Percentiles rank a stretch among this genome's conserved stretches.
These are phyloP conservation scores for Myxozyma mucilagina DNA, from an alignment of 805 yeast species.

Conservation along the genomic window DNA sequence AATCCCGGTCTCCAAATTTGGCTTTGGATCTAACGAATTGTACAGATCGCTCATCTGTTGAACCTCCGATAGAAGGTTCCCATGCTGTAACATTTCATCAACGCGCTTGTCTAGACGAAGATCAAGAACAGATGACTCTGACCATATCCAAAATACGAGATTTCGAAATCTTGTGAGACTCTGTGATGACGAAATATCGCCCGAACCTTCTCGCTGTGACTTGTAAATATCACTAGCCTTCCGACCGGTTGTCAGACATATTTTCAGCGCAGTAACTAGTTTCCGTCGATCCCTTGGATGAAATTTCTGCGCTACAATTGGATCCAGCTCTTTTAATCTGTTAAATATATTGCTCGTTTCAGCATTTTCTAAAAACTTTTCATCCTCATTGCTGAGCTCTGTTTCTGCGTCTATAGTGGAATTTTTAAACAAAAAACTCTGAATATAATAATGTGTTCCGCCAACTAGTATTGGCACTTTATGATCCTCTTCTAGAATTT, in stretches of 20 bases:
- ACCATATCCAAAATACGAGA: constrained; percentile 79
- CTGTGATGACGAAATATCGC: background rate
- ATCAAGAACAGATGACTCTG: constrained; percentile 59
- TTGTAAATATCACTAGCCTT: constrained; percentile 70
- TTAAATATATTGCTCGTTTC: constrained; percentile 43
- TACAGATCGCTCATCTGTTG: constrained; percentile 53
- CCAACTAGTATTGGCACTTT: constrained; percentile 89
- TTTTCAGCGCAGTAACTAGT: constrained; percentile 76
- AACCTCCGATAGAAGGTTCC: constrained; percentile 67
- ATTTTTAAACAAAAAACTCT: constrained; percentile 70
- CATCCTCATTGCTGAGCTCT: constrained; percentile 11
- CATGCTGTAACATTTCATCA: constrained; percentile 72
- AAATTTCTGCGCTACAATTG: constrained; percentile 71
- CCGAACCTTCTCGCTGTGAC: constrained; percentile 49
- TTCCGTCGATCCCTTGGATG: constrained; percentile 90
- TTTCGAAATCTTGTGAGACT: constrained; percentile 33
- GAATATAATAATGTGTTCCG: constrained; percentile 93
- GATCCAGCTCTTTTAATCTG: constrained; percentile 59
- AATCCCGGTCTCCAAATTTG: constrained; percentile 69
- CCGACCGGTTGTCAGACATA: constrained; percentile 64
- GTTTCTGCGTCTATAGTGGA: constrained; percentile 50
- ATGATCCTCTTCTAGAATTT: constrained; percentile 59
- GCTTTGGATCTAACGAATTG: constrained; percentile 37
- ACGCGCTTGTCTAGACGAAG: constrained; percentile 74
- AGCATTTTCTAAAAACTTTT: constrained; percentile 17